Evolutionary conservation across 2,329 filamentous ascomycete species (phyloP).

Genomic region (Gaeumannomyces sp.): DNA sequence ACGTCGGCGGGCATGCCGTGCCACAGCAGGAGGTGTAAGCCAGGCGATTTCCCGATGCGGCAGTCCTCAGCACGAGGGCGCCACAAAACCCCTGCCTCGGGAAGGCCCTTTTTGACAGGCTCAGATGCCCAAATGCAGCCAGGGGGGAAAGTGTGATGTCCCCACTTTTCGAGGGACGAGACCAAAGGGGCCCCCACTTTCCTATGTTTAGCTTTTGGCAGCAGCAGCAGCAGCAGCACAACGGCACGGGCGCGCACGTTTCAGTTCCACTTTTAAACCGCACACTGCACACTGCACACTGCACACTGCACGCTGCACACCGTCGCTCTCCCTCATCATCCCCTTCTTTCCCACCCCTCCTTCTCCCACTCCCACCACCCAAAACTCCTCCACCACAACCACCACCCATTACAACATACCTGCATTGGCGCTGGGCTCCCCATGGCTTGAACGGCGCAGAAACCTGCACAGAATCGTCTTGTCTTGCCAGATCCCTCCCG

Average conservation of each 20-base stretch:
- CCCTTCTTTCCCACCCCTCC: not conserved
- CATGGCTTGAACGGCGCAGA: not conserved
- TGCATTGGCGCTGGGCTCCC: not conserved
- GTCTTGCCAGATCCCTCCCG: not conserved
- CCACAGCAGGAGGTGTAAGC: no score
- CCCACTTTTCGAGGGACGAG: no score
- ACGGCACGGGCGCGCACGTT: not conserved
- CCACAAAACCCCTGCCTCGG: no score
- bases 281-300: not conserved
- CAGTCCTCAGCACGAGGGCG: no score
- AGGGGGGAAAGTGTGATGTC: no score
- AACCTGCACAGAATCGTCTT: not conserved
- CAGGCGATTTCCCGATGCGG: no score
- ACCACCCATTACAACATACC: not conserved
- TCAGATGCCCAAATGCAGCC: no score
- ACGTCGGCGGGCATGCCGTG: no score
- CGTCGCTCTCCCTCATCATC: not conserved
- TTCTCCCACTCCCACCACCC: not conserved
- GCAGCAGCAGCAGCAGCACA: not conserved
- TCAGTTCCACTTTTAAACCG: not conserved
- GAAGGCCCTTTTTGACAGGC: no score
- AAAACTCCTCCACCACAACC: not conserved
- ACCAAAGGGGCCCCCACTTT: not conserved
- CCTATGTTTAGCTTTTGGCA: not conserved
- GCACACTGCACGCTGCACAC: not conserved